Percentiles rank a stretch among this genome's conserved stretches.
Evolutionary conservation across 2,329 filamentous ascomycete genomes (phyloP).

Genomic region (Pseudogymnoascus sp.): DNA sequence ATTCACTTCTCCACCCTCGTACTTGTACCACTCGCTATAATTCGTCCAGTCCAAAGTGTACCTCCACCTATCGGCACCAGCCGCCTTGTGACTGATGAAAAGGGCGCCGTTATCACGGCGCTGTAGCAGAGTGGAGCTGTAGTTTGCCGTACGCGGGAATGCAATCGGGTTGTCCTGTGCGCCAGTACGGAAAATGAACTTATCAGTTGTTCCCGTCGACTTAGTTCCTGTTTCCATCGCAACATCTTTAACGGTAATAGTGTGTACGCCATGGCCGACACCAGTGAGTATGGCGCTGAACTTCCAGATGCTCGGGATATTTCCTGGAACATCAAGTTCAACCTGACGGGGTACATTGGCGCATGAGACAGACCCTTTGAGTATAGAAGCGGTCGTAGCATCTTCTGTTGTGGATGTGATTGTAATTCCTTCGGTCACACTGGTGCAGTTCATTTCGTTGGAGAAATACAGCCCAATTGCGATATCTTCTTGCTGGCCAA

Average conservation of each 20-base stretch:
- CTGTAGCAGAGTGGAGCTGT: constrained; percentile 44
- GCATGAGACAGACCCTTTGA: constrained; percentile 30
- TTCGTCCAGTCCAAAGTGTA: constrained; percentile 14
- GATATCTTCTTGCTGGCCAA: constrained; percentile 3
- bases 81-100: constrained; percentile 47
- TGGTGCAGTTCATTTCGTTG: constrained; percentile 49
- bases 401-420: constrained; percentile 44
- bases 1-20: constrained; percentile 41
- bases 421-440: constrained; percentile 39
- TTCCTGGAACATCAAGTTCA: constrained; percentile 37
- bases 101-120: constrained; percentile 28
- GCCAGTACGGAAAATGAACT: constrained; percentile 54
- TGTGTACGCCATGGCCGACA: constrained; percentile 52
- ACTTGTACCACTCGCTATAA: constrained; percentile 45
- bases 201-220: constrained; percentile 36
- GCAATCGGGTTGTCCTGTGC: constrained; percentile 49
- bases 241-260: constrained; percentile 47
- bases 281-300: constrained; percentile 43
- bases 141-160: constrained; percentile 48
- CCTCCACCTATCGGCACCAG: constrained; percentile 49
- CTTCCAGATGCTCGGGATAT: constrained; percentile 44
- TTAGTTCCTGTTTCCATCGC: constrained; percentile 34
- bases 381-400: constrained; percentile 34
- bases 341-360: constrained; percentile 33
- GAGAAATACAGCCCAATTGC: constrained; percentile 50